These are phyloP conservation scores for Cladorrhinum samala DNA, from an alignment of 495 filamentous ascomycete genomes.

Conservation along the genomic window DNA sequence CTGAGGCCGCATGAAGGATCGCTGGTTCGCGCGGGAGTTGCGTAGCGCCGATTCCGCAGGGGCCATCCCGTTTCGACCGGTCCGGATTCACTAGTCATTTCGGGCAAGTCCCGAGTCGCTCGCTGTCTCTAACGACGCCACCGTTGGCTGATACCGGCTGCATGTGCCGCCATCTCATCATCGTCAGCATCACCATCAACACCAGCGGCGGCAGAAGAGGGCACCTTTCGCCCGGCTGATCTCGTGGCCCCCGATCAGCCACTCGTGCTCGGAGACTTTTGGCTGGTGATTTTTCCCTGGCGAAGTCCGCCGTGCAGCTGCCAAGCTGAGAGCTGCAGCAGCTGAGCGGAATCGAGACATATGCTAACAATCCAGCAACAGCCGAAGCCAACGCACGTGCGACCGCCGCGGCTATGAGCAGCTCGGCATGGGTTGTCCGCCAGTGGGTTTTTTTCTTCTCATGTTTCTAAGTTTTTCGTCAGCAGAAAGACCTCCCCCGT, in stretches of 20 bases:
- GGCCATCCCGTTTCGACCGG: slow-evolving; percentile 6
- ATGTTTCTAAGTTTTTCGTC: no score
- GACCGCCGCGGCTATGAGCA: slow-evolving; percentile 5
- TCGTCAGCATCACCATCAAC: slow-evolving; percentile 5
- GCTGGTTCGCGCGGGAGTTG: slow-evolving; percentile 9
- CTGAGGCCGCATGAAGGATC: slow-evolving; percentile 14
- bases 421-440: not conserved
- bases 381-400: slow-evolving; percentile 16
- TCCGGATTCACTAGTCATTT: not conserved
- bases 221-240: slow-evolving; percentile 3
- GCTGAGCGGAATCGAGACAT: slow-evolving; percentile 2
- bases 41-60: slow-evolving; percentile 4
- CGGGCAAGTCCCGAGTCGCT: slow-evolving; percentile 7
- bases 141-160: slow-evolving; percentile 9
- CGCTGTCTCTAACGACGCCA: slow-evolving; percentile 8
- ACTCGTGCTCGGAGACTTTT: not conserved
- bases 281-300: not conserved
- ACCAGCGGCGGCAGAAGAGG: no score
- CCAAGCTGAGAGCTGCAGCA: slow-evolving; percentile 12
- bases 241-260: not conserved
- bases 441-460: no score
- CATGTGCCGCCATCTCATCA: slow-evolving; percentile 8
- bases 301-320: slow-evolving; percentile 1
- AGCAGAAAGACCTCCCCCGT: no score
- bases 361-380: slow-evolving; percentile 6